phyloP scores from a whole-genome alignment of 164 flowering plant species.

The Pachysandra terminalis region DNA sequence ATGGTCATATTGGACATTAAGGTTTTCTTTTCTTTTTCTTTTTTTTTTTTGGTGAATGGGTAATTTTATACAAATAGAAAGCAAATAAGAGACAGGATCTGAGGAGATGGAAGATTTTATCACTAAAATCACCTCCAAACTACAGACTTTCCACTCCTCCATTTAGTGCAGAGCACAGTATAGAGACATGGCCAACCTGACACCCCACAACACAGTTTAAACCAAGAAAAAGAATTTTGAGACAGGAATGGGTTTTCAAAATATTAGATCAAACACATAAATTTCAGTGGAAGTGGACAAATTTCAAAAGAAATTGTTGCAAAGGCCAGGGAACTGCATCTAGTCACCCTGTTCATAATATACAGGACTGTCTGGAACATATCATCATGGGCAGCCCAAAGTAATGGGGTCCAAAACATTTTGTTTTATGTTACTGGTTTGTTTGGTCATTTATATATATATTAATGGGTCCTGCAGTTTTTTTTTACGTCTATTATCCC shows the following conservation, averaged over 20 bases:
- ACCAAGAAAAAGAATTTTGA: not conserved
- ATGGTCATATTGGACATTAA: too few relatives aligned
- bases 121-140: too few relatives aligned
- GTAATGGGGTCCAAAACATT: conserved; percentile 19
- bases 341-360: conserved; percentile 16
- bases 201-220: conserved; percentile 35
- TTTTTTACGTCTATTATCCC: conserved; percentile 5
- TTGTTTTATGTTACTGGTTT: conserved; percentile 12
- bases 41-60: too few relatives aligned
- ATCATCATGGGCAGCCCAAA: conserved; percentile 42
- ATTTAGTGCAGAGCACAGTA: conserved; percentile 20
- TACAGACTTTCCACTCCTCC: conserved; percentile 25
- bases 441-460: conserved; percentile 3
- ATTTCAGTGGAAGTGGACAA: conserved; percentile 34
- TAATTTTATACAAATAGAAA: not conserved
- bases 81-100: conserved; percentile 4
- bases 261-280: conserved; percentile 17
- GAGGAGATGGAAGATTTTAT: conserved; percentile 8
- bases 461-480: not conserved
- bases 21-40: too few relatives aligned
- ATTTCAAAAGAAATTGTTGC: conserved; percentile 22
- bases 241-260: not conserved
- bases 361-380: conserved; percentile 20
- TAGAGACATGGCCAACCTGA: conserved; percentile 50
- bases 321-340: conserved; percentile 27